Conservation (phyloP, 2,329 filamentous ascomycete species). For the Bertia moriformis region DNA sequence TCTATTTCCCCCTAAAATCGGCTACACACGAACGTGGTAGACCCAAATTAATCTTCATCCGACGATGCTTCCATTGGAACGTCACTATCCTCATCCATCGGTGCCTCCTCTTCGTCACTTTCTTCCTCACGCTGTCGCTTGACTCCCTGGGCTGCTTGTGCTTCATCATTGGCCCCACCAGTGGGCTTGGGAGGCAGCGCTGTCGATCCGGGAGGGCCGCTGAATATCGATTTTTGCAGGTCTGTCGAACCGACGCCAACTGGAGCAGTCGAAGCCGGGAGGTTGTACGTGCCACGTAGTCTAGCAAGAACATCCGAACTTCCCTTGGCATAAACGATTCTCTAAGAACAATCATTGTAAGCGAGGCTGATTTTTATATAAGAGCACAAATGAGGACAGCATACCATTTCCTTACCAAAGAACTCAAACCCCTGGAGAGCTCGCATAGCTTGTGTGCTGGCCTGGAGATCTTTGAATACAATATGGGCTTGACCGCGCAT, state of each 20-base stretch:
- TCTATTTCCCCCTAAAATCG: conserved; percentile 2
- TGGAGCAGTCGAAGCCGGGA: conserved; percentile 33
- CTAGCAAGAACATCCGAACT: conserved; percentile 82
- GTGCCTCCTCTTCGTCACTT: conserved; percentile 30
- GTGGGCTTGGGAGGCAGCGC: conserved; percentile 21
- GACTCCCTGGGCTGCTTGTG: conserved; percentile 39
- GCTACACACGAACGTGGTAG: neutral
- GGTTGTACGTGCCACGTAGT: conserved; percentile 77
- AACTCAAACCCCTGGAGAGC: conserved; percentile 75
- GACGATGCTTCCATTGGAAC: conserved; percentile 35
- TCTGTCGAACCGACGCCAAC: conserved; percentile 50
- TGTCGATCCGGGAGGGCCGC: conserved; percentile 40
- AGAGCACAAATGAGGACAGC: conserved; percentile 15
- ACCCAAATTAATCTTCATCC: conserved; percentile 32
- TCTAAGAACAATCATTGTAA: conserved; percentile 32
- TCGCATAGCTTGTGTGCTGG: conserved; percentile 88
- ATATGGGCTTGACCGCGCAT: conserved; percentile 96
- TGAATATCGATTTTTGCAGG: conserved; percentile 69
- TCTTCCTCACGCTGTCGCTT: conserved; percentile 63
- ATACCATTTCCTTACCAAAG: conserved; percentile 70
- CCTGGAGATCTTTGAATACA: conserved; percentile 75
- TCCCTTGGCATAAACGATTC: conserved; percentile 78
- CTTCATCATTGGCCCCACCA: conserved; percentile 28
- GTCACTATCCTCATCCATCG: conserved; percentile 30
- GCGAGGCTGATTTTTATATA: neutral